These are phyloP conservation scores for Hyaloscypha hepaticicola DNA, from an alignment of 495 filamentous ascomycete genomes.

Conservation along the genomic window DNA sequence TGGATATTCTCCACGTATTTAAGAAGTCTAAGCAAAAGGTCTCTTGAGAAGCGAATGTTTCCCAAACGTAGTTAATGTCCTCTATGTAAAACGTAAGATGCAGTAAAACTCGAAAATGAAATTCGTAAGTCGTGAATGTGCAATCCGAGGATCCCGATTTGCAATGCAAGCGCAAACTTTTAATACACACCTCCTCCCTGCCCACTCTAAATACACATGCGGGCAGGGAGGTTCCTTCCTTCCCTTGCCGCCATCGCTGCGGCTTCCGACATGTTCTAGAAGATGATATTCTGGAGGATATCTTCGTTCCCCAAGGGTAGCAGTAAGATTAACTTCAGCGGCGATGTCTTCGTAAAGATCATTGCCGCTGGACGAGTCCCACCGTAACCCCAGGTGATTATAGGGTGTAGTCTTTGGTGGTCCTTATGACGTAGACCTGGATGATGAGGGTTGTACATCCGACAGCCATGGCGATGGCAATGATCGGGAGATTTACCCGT, in stretches of 20 bases:
- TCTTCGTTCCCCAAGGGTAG: no score
- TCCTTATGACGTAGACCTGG: slow-evolving; percentile 55
- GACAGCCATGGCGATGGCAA: slow-evolving; percentile 62
- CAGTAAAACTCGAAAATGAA: no score
- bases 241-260: not conserved
- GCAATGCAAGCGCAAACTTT: not conserved
- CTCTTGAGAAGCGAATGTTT: no score
- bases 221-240: not conserved
- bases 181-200: not conserved
- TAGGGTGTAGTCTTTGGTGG: slow-evolving; percentile 9
- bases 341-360: not conserved
- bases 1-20: no score
- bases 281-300: no score
- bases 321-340: not conserved
- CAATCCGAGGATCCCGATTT: not conserved
- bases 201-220: not conserved
- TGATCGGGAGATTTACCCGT: slow-evolving; percentile 63
- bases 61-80: no score
- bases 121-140: not conserved
- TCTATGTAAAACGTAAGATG: no score
- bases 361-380: not conserved
- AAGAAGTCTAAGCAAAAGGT: no score
- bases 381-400: not conserved
- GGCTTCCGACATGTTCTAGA: not conserved
- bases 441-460: slow-evolving; percentile 58